phyloP scores from a whole-genome alignment of 2,329 filamentous ascomycete genomes.

The Colletotrichum tropicale region DNA sequence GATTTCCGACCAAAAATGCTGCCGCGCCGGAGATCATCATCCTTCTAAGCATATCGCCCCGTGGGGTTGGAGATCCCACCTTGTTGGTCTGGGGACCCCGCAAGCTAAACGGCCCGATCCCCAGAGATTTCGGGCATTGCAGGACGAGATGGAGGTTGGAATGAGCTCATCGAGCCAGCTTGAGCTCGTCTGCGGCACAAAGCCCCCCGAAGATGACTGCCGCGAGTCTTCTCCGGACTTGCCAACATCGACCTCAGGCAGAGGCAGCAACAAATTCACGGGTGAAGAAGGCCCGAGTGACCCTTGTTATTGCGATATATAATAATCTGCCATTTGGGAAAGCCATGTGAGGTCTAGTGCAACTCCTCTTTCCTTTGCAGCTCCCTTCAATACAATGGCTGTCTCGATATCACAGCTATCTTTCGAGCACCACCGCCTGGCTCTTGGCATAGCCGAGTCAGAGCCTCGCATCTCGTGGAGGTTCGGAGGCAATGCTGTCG shows the following conservation, averaged over 20 bases:
- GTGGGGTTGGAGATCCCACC: neutral
- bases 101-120: neutral
- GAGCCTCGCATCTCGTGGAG: conserved; percentile 51
- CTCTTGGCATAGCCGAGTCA: conserved; percentile 48
- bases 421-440: conserved; percentile 45
- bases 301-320: neutral
- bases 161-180: neutral
- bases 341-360: neutral
- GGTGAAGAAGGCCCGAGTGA: neutral
- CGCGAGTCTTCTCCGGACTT: neutral
- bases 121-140: neutral
- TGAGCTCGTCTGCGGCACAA: neutral
- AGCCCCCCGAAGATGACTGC: neutral
- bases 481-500: conserved; percentile 38
- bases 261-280: neutral
- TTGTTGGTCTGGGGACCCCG: conserved; percentile 5
- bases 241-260: neutral
- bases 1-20: neutral
- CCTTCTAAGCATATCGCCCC: neutral
- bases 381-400: conserved; percentile 30
- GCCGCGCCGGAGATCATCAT: neutral
- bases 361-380: neutral
- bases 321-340: neutral
- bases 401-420: conserved; percentile 40
- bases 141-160: neutral